A percentile compares a stretch with the other conserved stretches of the same genome.
phyloP scores from a whole-genome alignment of 495 filamentous ascomycete species.

The Staphylotrichum longicolle region DNA sequence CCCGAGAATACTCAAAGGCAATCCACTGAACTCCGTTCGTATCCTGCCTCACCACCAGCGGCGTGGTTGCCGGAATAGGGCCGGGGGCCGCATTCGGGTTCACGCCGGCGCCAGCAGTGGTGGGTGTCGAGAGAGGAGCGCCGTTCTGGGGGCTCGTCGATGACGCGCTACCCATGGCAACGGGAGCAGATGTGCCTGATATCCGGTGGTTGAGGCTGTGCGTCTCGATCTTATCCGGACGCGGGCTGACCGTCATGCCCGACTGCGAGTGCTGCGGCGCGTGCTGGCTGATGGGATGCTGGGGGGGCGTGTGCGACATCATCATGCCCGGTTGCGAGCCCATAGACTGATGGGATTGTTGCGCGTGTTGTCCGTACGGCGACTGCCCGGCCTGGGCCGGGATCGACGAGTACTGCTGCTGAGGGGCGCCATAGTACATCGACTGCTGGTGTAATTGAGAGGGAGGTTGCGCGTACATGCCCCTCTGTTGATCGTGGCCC shows the following conservation, averaged over 20 bases:
- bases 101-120: slow-evolving; percentile 47
- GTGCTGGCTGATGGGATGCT: slow-evolving; percentile 50
- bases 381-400: slow-evolving; percentile 62
- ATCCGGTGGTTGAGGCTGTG: slow-evolving; percentile 54
- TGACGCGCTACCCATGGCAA: slow-evolving; percentile 44
- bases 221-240: slow-evolving; percentile 59
- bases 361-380: slow-evolving; percentile 73
- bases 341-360: slow-evolving; percentile 64
- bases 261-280: slow-evolving; percentile 47
- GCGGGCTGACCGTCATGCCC: slow-evolving; percentile 60
- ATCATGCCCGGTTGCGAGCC: slow-evolving; percentile 54
- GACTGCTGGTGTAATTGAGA: slow-evolving; percentile 74
- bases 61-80: slow-evolving; percentile 96
- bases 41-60: slow-evolving; percentile 90
- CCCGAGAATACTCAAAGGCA: slow-evolving; percentile 95
- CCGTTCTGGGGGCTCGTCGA: slow-evolving; percentile 49
- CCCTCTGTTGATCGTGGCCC: slow-evolving; percentile 82
- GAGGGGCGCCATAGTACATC: slow-evolving; percentile 61
- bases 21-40: slow-evolving; percentile 99
- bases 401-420: slow-evolving; percentile 67
- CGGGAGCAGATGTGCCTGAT: slow-evolving; percentile 55
- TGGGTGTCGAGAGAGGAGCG: slow-evolving; percentile 53
- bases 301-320: slow-evolving; percentile 56
- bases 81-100: slow-evolving; percentile 94
- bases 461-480: slow-evolving; percentile 76